phyloP scores from a whole-genome alignment of 1,139 yeast species.

The Hyphopichia khmerensis region DNA sequence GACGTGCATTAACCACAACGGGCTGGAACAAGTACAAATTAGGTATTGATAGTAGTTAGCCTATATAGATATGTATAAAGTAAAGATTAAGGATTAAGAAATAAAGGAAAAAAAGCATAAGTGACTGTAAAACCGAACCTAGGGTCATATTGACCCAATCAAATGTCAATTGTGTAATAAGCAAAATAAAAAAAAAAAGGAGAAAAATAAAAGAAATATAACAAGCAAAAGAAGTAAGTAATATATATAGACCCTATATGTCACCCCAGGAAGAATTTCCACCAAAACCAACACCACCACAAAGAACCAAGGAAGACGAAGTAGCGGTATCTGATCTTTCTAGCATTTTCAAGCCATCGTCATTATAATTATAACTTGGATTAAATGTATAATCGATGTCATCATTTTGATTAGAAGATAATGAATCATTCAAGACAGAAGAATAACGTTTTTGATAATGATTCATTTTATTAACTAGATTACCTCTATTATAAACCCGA shows the following conservation, averaged over 20 bases:
- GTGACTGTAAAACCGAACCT: too few relatives aligned
- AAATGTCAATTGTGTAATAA: too few relatives aligned
- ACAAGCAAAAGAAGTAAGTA: too few relatives aligned
- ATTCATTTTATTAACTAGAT: slow-evolving; percentile 5
- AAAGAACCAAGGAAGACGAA: slow-evolving; percentile 16
- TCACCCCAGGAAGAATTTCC: slow-evolving; percentile 18
- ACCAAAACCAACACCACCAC: slow-evolving; percentile 12
- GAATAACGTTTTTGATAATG: slow-evolving; percentile 8
- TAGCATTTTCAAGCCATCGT: neutral
- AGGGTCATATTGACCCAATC: too few relatives aligned
- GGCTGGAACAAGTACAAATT: slow-evolving; percentile 2
- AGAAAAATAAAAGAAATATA: neutral
- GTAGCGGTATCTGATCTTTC: slow-evolving; percentile 14
- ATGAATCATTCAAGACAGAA: slow-evolving; percentile 5
- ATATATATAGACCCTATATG: neutral
- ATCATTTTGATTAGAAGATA: neutral
- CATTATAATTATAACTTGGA: neutral
- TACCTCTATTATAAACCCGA: neutral
- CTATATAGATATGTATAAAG: too few relatives aligned
- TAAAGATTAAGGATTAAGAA: too few relatives aligned
- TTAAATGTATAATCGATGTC: slow-evolving; percentile 3
- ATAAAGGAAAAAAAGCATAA: too few relatives aligned
- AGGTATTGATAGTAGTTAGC: too few relatives aligned
- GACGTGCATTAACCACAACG: too few relatives aligned
- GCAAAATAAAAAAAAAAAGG: neutral